These are phyloP conservation scores for Cladophialophora immunda DNA, from an alignment of 2,329 filamentous ascomycete species.

Conservation along the genomic window DNA sequence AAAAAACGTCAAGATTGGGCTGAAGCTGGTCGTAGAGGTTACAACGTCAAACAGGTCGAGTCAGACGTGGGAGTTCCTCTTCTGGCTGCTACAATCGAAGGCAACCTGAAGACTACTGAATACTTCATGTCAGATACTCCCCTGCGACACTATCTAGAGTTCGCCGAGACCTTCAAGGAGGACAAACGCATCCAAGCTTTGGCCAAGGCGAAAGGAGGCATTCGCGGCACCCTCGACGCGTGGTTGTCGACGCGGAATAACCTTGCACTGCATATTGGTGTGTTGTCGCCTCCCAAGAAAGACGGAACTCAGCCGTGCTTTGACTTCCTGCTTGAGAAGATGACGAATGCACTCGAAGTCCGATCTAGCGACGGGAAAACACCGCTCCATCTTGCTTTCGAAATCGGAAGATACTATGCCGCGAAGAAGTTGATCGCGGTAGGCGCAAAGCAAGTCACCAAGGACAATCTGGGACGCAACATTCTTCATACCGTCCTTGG, in stretches of 20 bases:
- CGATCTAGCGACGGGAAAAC: conserved; percentile 64
- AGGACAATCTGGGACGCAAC: conserved; percentile 70
- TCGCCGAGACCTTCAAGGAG: conserved; percentile 67
- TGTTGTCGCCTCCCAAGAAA: conserved; percentile 55
- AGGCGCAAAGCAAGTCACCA: conserved; percentile 74
- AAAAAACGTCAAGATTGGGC: conserved; percentile 81
- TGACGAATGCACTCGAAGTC: conserved; percentile 69
- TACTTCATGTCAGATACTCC: conserved; percentile 81
- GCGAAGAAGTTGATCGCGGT: conserved; percentile 70
- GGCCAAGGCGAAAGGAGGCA: conserved; percentile 66
- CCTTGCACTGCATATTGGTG: conserved; percentile 71
- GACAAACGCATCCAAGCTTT: conserved; percentile 71
- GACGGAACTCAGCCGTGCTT: conserved; percentile 64
- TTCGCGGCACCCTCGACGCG: conserved; percentile 68
- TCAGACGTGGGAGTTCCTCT: conserved; percentile 44
- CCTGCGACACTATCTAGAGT: conserved; percentile 72
- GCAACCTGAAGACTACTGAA: conserved; percentile 73
- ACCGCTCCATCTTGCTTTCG: conserved; percentile 73
- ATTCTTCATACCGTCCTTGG: conserved; percentile 68
- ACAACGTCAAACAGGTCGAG: conserved; percentile 46
- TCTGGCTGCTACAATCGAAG: conserved; percentile 45
- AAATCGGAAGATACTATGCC: conserved; percentile 62
- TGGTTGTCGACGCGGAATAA: conserved; percentile 60
- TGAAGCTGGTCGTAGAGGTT: conserved; percentile 63
- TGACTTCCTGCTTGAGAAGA: conserved; percentile 70